phyloP scores from a whole-genome alignment of 371 early-diverging fungal species.

The Rhizopus stolonifer region DNA sequence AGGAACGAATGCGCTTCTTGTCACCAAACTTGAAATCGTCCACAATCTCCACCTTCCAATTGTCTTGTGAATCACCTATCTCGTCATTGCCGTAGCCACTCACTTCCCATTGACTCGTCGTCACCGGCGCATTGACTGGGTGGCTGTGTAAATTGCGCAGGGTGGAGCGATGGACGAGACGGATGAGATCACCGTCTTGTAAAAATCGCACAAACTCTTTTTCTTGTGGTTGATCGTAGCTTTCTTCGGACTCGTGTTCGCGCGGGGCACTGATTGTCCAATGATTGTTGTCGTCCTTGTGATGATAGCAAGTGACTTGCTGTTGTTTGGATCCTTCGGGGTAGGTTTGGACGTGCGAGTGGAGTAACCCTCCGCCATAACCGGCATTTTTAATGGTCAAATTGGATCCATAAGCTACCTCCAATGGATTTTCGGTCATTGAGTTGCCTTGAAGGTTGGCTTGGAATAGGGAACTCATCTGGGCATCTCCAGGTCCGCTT shows the following conservation, averaged over 20 bases:
- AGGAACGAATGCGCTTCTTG: conserved; percentile 60
- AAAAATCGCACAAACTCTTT: conserved; percentile 60
- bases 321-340: conserved; percentile 95
- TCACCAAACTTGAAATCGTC: conserved; percentile 56
- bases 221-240: conserved; percentile 40
- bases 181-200: conserved; percentile 80
- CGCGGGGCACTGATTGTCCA: conserved; percentile 73
- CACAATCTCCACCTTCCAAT: conserved; percentile 90
- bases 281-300: conserved; percentile 97
- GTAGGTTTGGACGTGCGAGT: conserved; percentile 95
- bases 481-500: conserved; percentile 95
- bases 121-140: conserved; percentile 80
- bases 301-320: conserved; percentile 98
- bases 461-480: conserved; percentile 99
- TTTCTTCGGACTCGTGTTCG: conserved; percentile 23
- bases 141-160: conserved; percentile 85
- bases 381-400: conserved; percentile 89
- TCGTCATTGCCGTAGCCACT: conserved; percentile 76
- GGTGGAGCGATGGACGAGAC: conserved; percentile 79
- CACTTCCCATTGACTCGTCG: conserved; percentile 84
- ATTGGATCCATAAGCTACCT: conserved; percentile 90
- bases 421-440: conserved; percentile 82
- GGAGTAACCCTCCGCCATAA: conserved; percentile 94
- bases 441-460: conserved; percentile 84
- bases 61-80: conserved; percentile 81